Base-by-base conservation (phyloP, 371 early-diverging fungal species). In the Zychaea mexicana region DNA sequence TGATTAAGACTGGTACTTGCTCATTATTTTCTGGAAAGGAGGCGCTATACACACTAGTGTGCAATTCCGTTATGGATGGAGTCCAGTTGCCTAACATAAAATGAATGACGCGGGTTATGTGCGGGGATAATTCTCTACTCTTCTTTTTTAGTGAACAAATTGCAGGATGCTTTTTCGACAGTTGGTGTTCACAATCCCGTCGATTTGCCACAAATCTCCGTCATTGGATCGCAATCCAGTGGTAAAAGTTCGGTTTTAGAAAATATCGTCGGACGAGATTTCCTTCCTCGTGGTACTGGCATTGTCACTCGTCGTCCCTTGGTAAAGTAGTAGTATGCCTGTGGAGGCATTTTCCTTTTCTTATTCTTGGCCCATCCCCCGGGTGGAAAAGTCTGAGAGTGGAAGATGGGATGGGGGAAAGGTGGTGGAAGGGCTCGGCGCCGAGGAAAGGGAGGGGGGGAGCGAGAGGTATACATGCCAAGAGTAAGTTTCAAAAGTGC, bases 201-300 rank as follows among this genome's bases (percentile, higher is more conserved):
- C 17, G 99, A 99, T 83, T 82, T 99, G 59, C 99, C 99, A 17
- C 99, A 98, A 82, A 98, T 99, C 77, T 92, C 94, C 49, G 99
- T 98, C 32, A 94, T 99, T 73, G 99, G 98, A 39, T 91, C 92
- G 19, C 98, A 99, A 82, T 94, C 94, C 67, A 92, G 94, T 75
- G 99, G 99, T 49, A 99, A 99, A 83, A 93, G 93, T 76, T 98
- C 98, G 26, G 99, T 99, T 26, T 87, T 99, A 28, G 99, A 99
- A 69, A 98, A 98, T 82, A 96, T 99, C 79, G 97, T 99, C 26
- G 98, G 98, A 27, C 84, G 94, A 68, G 99, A 99, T 78, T 97
- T 99, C 79, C 78, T 99, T 62, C 99, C 99, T 24, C 85, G 99
- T 46, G 99, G 99, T 61, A 90, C 94, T 56, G 95, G 97, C 58